Evolutionary conservation across 805 yeast genomes (phyloP).

Genomic region (Saccharomycopsis sp.): DNA sequence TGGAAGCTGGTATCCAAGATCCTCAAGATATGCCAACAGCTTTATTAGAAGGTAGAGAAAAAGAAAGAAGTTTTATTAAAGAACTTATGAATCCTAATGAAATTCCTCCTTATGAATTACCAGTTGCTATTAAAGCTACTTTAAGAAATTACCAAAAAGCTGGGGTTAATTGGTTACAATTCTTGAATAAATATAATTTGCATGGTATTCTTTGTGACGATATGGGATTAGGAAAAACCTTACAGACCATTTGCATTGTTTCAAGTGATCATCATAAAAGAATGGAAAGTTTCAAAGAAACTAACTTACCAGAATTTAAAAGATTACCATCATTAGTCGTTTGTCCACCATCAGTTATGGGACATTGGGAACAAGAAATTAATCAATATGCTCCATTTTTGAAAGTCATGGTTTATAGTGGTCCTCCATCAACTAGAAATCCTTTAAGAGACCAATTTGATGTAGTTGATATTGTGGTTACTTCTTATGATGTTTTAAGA

Average conservation of each 20-base stretch:
- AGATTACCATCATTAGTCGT: conserved; percentile 76
- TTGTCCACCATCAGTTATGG: conserved; percentile 96
- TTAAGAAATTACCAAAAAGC: conserved; percentile 94
- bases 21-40: conserved; percentile 85
- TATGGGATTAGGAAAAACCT: conserved; percentile 97
- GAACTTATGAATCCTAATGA: conserved; percentile 98
- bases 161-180: conserved; percentile 97
- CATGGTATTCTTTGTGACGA: conserved; percentile 98
- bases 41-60: conserved; percentile 77
- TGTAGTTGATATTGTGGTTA: conserved; percentile 74
- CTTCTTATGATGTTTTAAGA: conserved; percentile 93
- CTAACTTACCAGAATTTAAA: conserved; percentile 55
- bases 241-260: conserved; percentile 94
- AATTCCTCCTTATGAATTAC: conserved; percentile 77
- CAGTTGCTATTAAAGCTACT: conserved; percentile 87
- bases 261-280: conserved; percentile 91
- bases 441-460: conserved; percentile 42
- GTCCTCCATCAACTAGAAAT: conserved; percentile 71
- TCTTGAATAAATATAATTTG: conserved; percentile 83
- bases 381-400: conserved; percentile 82
- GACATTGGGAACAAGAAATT: conserved; percentile 98
- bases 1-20: conserved; percentile 95
- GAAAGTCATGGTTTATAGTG: conserved; percentile 78
- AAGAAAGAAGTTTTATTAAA: conserved; percentile 86
- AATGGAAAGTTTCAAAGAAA: conserved; percentile 50